Base-by-base conservation (phyloP, 305 asterid species). In the Solanum hybrid region DNA sequence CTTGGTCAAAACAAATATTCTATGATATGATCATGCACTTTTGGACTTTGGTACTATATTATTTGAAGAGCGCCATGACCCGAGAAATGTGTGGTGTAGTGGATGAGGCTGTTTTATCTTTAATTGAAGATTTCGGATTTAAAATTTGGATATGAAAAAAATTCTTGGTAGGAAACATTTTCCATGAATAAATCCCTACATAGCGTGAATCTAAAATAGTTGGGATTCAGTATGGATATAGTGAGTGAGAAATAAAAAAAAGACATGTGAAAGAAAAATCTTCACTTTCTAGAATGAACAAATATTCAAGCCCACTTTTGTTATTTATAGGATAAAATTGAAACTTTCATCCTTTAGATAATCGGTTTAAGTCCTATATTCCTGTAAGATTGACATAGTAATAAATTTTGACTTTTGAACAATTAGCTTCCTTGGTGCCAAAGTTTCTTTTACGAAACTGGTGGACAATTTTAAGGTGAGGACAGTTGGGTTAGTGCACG, bases 81-180 rank as follows among this genome's bases (percentile, higher is more conserved):
- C 3, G 24, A 0, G 10, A 57, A 57, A 16, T 3, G 4, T 18
- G 9, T 6, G 4, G 10, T 57, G 1, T 2, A 51, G 9, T 16
- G 1, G 1, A 57, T 18, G 67, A 57, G 1, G 10, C 0, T 18
- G 2, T 6, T 57, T 0, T 51, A 18, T 18, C 0, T 7, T 57
- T 57, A 57, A 18, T 57, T 0, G 22, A 4, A 57, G 0, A 57
- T 57, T 0, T 57, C 2, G 2, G 0, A 0, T 57, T 57, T 57
- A 0, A 57, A 51, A 57, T 51, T 18, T 51, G 10, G 1, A 6
- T 51, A 51, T 51, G 22, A 51, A 5, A 51, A 51, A 2, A 16
- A 5, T 0, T 0, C 0, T 51, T 18, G n/a, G 2, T 18, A 6
- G 4, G 24, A 57, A 18, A 6, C 0, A 18, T 0, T 57, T 57